Percentiles rank a stretch among this genome's conserved stretches.
These are phyloP conservation scores for Colletotrichum gigasporum DNA, from an alignment of 2,329 filamentous ascomycete genomes.

Conservation along the genomic window DNA sequence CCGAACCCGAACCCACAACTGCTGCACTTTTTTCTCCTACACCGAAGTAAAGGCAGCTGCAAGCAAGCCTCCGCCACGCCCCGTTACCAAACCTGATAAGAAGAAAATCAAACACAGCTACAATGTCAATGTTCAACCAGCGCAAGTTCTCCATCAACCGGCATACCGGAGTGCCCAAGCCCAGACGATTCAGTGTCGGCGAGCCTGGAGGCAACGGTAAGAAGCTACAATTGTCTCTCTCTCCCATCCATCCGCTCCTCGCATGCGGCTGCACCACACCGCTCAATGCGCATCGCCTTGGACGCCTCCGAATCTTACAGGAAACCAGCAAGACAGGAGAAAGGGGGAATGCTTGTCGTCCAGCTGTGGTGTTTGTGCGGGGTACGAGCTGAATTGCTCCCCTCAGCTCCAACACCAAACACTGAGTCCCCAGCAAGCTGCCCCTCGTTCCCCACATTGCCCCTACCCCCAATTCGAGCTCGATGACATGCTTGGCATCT, in stretches of 20 bases:
- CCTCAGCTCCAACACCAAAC: slow-evolving; percentile 5
- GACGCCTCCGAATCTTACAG: background rate
- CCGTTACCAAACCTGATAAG: background rate
- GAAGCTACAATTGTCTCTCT: background rate
- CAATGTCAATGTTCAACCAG: slow-evolving; percentile 57
- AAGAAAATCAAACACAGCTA: background rate
- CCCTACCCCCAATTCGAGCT: slow-evolving; percentile 21
- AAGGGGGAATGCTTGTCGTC: slow-evolving; percentile 21
- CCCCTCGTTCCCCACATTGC: slow-evolving; percentile 31
- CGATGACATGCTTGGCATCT: slow-evolving; percentile 29
- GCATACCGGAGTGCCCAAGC: slow-evolving; percentile 69
- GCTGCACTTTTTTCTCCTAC: background rate
- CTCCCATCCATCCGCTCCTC: background rate
- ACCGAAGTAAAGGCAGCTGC: too few relatives aligned
- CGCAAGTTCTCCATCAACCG: slow-evolving; percentile 76
- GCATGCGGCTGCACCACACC: background rate
- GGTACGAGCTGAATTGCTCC: slow-evolving; percentile 27
- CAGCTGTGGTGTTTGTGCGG: slow-evolving; percentile 21
- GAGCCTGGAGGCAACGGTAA: slow-evolving; percentile 50
- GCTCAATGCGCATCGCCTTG: too few relatives aligned
- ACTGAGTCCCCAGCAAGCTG: slow-evolving; percentile 15
- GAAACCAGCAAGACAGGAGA: background rate
- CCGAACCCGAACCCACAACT: background rate
- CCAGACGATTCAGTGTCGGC: slow-evolving; percentile 67
- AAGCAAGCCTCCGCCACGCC: background rate